Evolutionary conservation across 768 basidiomycete species (phyloP).

Genomic region (Leucocoprinus sp.): DNA sequence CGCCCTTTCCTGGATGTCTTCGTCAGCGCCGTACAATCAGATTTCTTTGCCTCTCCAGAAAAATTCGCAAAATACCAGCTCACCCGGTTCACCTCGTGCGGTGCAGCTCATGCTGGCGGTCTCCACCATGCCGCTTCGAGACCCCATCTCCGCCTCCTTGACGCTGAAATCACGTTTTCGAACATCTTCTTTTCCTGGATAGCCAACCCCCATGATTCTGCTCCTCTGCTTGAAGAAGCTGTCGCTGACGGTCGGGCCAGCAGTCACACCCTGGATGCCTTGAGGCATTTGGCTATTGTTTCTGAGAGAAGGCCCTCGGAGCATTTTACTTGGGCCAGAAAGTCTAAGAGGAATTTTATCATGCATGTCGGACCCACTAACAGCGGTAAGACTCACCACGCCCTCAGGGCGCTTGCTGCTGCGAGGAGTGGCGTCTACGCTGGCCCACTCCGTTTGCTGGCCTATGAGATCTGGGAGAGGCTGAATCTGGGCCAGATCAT

Average conservation of each 20-base stretch:
- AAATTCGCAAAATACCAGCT: slow-evolving; percentile 3
- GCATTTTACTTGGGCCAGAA: slow-evolving; percentile 43
- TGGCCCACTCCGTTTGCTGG: slow-evolving; percentile 86
- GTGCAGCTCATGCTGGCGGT: neutral
- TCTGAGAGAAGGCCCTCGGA: slow-evolving; percentile 31
- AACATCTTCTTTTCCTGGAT: slow-evolving; percentile 9
- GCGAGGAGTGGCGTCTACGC: slow-evolving; percentile 75
- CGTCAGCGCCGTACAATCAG: neutral
- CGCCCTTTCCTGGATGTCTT: neutral
- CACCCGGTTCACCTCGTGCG: neutral
- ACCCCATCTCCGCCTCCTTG: neutral
- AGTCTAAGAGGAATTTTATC: slow-evolving; percentile 65
- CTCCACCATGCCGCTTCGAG: no score
- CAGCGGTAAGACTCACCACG: slow-evolving; percentile 93
- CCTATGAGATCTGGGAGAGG: slow-evolving; percentile 90
- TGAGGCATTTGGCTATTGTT: neutral
- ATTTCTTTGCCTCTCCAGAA: neutral
- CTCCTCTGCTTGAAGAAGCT: neutral
- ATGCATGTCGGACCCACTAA: slow-evolving; percentile 98
- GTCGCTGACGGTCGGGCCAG: neutral
- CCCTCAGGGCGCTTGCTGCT: slow-evolving; percentile 78
- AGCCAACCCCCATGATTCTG: neutral
- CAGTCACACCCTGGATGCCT: neutral
- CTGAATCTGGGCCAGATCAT: slow-evolving; percentile 86
- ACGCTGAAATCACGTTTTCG: slow-evolving; percentile 5